phyloP scores from a whole-genome alignment of 352 stramenopile genomes.

The Globisporangium rhizosaccharum region DNA sequence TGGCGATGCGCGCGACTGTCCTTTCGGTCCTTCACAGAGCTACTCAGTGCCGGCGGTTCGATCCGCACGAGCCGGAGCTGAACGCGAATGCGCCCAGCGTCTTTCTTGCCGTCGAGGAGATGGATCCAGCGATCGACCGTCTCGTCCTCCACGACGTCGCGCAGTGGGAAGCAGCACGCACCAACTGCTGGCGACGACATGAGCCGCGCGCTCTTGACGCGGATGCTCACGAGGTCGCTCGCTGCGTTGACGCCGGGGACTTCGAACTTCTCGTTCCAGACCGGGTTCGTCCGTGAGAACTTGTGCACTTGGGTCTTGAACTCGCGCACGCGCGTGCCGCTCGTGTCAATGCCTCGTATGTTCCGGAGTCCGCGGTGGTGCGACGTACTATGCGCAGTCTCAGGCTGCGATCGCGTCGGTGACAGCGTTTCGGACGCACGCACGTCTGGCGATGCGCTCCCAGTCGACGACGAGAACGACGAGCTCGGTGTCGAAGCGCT shows the following conservation, averaged over 20 bases:
- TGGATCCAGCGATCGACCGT: conserved; percentile 60
- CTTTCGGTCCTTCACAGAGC: conserved; percentile 14
- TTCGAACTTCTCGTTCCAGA: conserved; percentile 83
- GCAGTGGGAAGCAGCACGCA: conserved; percentile 39
- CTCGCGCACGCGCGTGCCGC: conserved; percentile 25
- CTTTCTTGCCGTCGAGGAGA: conserved; percentile 44
- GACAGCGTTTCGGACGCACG: background rate
- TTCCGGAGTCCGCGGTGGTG: too few species aligned
- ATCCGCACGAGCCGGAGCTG: conserved; percentile 53
- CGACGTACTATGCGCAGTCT: too few species aligned
- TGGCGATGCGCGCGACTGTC: background rate
- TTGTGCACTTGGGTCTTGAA: conserved; percentile 71
- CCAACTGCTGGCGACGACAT: conserved; percentile 59
- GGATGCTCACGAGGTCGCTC: conserved; percentile 57
- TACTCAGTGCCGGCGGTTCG: conserved; percentile 16
- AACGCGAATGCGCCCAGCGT: conserved; percentile 54
- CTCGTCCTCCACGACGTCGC: conserved; percentile 33
- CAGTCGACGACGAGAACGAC: conserved; percentile 4
- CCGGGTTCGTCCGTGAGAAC: conserved; percentile 30
- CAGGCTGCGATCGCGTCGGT: too few species aligned
- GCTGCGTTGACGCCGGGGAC: conserved; percentile 40
- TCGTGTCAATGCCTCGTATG: background rate
- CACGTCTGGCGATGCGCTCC: conserved; percentile 4
- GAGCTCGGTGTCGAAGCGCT: conserved; percentile 1
- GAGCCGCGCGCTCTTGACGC: conserved; percentile 63